Conservation (phyloP, 768 basidiomycete genomes). For the Tricholoma furcatifolium region DNA sequence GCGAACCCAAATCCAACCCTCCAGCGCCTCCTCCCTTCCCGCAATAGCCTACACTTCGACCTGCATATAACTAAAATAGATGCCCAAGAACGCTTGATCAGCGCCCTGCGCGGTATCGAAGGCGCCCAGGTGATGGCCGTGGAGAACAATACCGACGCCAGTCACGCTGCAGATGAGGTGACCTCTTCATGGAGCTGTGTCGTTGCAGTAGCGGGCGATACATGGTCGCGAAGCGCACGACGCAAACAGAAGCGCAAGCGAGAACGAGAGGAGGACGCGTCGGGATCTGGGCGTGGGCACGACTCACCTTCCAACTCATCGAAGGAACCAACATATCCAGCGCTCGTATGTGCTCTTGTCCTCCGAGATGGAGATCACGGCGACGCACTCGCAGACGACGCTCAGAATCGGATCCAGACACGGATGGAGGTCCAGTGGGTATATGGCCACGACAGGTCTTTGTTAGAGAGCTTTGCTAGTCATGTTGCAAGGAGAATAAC, state of each 20-base stretch:
- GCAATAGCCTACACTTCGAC: constrained; percentile 52
- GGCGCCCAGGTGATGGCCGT: background rate
- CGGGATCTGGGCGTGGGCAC: background rate
- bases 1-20: constrained; percentile 39
- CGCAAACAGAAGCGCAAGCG: constrained; percentile 36
- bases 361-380: constrained; percentile 1
- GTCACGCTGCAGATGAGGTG: background rate
- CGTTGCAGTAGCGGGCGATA: constrained; percentile 36
- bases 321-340: background rate
- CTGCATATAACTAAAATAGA: constrained; percentile 19
- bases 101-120: constrained; percentile 2
- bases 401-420: background rate
- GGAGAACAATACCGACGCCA: background rate
- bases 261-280: too few relatives aligned
- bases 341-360: constrained; percentile 13
- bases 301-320: background rate
- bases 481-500: constrained; percentile 63
- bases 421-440: constrained; percentile 60
- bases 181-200: constrained; percentile 9
- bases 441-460: constrained; percentile 49
- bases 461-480: constrained; percentile 69
- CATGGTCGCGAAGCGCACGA: constrained; percentile 71
- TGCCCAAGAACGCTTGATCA: constrained; percentile 30
- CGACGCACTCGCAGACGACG: background rate
- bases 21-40: constrained; percentile 53